Evolutionary conservation across 129 eudicot genomes (phyloP), one percentile per base, ranked within the genome.

Genomic region (Saposhnikovia divaricata): DNA sequence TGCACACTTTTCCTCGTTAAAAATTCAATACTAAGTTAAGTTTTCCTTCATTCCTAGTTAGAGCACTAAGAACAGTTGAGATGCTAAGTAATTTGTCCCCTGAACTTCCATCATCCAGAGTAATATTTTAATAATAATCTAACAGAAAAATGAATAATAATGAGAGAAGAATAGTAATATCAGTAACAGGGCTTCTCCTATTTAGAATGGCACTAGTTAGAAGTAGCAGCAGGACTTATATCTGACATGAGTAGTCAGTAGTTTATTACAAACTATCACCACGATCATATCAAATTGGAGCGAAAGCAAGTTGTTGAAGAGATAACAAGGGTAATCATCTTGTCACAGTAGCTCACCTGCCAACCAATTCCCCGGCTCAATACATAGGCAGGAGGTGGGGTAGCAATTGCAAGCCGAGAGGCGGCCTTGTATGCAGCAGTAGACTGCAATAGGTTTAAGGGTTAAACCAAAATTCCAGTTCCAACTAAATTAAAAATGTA

Each of bases 331-430:
- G 55, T 39, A 27, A 38, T 9, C 38, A 66, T 31, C 28, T 15
- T 28, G 48, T 61, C 37, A 57, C 72, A 79, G 28, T 15, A 79
- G 80, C 85, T 72, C 83, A 96, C 99, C 95, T 96, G 99, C 99
- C 99, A 96, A 76, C 99, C 99, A 66, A 96, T 96, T 72, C 99
- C 99, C 75, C 99, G 91, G 86, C 99, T 96, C 70, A 96, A 89
- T 63, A 96, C 99, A 82, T 92, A 92, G 37, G 99, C 99, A 53
- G 99, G 99, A 78, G 99, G 99, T 14, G 99, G 98, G 31, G 99
- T 96, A 46, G 99, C 99, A 77, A 92, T 96, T 25, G 99, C 99
- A 63, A 96, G 90, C 85, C 99, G 92, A 71, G 99, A 96, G 80
- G 99, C 99, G 40, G 99, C 99, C 90, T 86, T 87, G 70, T 96